phyloP scores from a whole-genome alignment of 495 filamentous ascomycete genomes.

The Penicillium mononematosum region DNA sequence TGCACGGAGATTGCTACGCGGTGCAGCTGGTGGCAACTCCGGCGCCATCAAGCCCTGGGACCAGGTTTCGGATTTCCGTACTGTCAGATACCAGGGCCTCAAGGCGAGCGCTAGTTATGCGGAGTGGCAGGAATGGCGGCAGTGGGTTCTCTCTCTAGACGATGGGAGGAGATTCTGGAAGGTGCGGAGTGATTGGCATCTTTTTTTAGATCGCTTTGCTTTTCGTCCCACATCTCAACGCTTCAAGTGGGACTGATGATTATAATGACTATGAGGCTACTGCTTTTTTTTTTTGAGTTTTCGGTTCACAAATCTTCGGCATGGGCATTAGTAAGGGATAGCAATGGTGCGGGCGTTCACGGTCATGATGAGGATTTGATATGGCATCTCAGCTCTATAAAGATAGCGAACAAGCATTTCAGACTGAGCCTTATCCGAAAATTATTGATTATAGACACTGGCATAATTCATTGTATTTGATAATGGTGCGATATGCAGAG shows the following conservation, averaged over 20 bases:
- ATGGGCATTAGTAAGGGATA: not conserved
- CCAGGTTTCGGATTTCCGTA: slow-evolving; percentile 66
- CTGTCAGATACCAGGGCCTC: slow-evolving; percentile 78
- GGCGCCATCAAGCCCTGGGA: slow-evolving; percentile 56
- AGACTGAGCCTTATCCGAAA: not conserved
- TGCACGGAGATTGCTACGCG: slow-evolving; percentile 47
- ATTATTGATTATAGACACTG: not conserved
- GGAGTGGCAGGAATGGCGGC: slow-evolving; percentile 74
- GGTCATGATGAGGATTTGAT: not conserved
- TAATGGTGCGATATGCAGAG: not conserved
- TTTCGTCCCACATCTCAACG: not conserved
- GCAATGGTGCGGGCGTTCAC: not conserved
- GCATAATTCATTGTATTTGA: slow-evolving; percentile 14
- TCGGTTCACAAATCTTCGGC: not conserved
- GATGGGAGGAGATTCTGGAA: slow-evolving; percentile 32
- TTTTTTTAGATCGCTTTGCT: not conserved
- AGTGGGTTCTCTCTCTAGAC: slow-evolving; percentile 60
- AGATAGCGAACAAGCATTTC: not conserved
- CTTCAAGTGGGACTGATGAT: not conserved
- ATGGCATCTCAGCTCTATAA: not conserved
- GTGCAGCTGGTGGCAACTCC: slow-evolving; percentile 18
- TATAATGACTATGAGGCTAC: slow-evolving; percentile 16
- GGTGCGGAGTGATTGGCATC: slow-evolving; percentile 9
- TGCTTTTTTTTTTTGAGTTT: slow-evolving; percentile 3
- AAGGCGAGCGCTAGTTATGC: slow-evolving; percentile 65